phyloP scores from a whole-genome alignment of 495 filamentous ascomycete species.

The Tetracladium marchalianum region DNA sequence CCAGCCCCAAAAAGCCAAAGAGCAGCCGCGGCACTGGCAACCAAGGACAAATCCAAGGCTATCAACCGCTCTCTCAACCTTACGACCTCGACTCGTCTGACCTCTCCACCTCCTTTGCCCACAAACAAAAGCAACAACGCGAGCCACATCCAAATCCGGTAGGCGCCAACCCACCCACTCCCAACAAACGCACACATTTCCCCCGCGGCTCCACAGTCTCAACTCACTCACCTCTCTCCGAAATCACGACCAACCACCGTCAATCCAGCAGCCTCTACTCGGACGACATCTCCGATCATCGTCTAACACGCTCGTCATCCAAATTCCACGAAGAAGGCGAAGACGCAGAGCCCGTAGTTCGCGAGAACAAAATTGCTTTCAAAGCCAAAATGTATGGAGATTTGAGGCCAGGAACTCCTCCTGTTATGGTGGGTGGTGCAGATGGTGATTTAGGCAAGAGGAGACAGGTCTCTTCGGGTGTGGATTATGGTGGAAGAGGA shows the following conservation, averaged over 20 bases:
- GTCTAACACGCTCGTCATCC: neutral
- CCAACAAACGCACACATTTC: constrained; percentile 10
- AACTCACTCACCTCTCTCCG: constrained; percentile 26
- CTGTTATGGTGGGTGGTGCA: constrained; percentile 29
- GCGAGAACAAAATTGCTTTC: constrained; percentile 18
- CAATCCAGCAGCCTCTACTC: neutral
- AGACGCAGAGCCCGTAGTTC: constrained; percentile 24
- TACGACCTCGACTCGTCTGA: constrained; percentile 34
- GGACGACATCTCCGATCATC: neutral
- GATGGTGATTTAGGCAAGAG: constrained; percentile 3
- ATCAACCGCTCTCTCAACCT: constrained; percentile 33
- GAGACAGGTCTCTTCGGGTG: constrained; percentile 41
- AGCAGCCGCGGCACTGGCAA: no score
- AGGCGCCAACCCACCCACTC: constrained; percentile 29
- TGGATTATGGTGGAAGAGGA: constrained; percentile 45
- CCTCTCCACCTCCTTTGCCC: constrained; percentile 9
- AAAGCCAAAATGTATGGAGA: constrained; percentile 41
- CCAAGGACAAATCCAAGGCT: constrained; percentile 12
- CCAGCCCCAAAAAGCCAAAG: constrained; percentile 32
- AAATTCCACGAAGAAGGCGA: neutral
- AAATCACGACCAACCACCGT: constrained; percentile 27
- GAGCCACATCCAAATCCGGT: constrained; percentile 32
- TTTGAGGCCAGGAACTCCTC: constrained; percentile 34
- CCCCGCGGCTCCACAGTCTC: no score
- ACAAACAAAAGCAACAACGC: no score